Evolutionary conservation across 2,329 filamentous ascomycete genomes (phyloP).

Genomic region (Cordyceps tenuipes): DNA sequence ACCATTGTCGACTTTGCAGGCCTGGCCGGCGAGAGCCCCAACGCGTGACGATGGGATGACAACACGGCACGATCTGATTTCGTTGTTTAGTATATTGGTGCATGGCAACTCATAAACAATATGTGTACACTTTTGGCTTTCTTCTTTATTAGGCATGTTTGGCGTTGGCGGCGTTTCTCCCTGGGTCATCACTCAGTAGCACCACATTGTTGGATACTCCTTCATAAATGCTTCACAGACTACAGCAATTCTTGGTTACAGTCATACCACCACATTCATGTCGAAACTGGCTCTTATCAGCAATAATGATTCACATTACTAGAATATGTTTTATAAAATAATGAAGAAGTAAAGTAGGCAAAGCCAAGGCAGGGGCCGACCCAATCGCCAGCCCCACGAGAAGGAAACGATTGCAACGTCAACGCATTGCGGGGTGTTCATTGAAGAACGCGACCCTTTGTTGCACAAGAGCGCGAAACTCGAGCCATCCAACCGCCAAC

Average conservation of each 20-base stretch:
- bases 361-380: neutral
- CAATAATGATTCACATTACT: neutral
- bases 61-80: neutral
- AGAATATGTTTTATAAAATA: neutral
- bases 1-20: slow-evolving; percentile 21
- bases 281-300: no score
- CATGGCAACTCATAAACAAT: no score
- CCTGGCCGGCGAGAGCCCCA: slow-evolving; percentile 19
- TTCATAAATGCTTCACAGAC: neutral
- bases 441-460: neutral
- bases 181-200: neutral
- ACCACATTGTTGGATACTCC: neutral
- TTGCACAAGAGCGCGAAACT: neutral
- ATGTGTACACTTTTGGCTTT: neutral
- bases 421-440: neutral
- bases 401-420: neutral
- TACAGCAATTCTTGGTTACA: neutral
- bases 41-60: neutral
- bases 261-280: no score
- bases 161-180: neutral
- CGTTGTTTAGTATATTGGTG: neutral
- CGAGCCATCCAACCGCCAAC: neutral
- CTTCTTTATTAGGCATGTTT: neutral
- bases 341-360: neutral
- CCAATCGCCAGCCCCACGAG: neutral